Base-by-base conservation (phyloP, 257 asterid species). In the Salvia hispanica region DNA sequence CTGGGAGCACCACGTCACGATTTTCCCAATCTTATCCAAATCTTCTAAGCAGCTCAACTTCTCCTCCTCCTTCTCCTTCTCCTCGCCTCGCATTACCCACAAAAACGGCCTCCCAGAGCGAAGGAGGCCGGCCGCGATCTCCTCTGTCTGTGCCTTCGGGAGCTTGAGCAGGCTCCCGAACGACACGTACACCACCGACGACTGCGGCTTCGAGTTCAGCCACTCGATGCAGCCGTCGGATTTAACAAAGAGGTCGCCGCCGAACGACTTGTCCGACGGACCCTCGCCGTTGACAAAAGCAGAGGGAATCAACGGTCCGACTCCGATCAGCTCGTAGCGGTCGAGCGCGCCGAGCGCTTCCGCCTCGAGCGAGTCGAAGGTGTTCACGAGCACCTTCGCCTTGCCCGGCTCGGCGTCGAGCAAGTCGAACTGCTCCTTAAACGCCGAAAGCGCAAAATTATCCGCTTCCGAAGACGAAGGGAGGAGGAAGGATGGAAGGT, bases 1-100 rank as follows among this genome's bases (percentile, higher is more conserved):
- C 47, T 87, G 91, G 0, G 88, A 77, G 67, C 95, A 82, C 95
- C 91, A 87, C 15, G 79, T 52, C 52, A 87, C 84, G 0, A 87
- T 77, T 55, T 64, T 74, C 14, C 95, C 95, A 0, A 79, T 4
- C 15, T 56, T 64, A 47, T 74, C 71, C 58, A 83, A 6, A 6
- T 74, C 81, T 42, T 80, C 73, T 5, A 63, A 33, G 39, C 79
- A 78, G 2, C 67, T 71, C 7, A 71, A 1, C 43, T 11, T 33
- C 36, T 69, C 69, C 0, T 2, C 3, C 2, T 76, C 73, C 3
- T 65, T 81, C 0, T 14, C 36, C 0, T 6, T 4, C 43, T 33
- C 5, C 2, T 42, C 64, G 3, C 62, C 79, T 13, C 84, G 72
- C 14, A 75, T 82, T 3, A 88, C 92, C 93, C 93, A 88, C 6